Base-by-base conservation (phyloP, 805 yeast species). In the Suhomyces pyralidae region DNA sequence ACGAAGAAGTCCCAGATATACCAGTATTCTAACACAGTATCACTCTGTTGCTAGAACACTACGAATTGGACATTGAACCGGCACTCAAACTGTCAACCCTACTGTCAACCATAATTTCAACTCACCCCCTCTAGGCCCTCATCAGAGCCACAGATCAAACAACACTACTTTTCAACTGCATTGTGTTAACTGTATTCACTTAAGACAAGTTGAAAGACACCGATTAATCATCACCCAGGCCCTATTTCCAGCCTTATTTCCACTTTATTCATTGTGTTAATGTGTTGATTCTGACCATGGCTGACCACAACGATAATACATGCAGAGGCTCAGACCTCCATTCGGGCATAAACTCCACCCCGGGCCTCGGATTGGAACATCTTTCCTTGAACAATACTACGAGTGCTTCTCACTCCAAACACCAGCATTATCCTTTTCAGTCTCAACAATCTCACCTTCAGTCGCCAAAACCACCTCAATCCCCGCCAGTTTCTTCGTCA, bases 391-490 rank as follows among this genome's bases (percentile, higher is more conserved):
- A 19, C 17, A 38, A 9, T 3, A 9, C 17, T 19, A 19, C n/a
- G n/a, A n/a, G n/a, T n/a, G n/a, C 12, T 7, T 28, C 48, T 26
- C 8, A 26, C 4, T 20, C 22, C 22, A 20, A 20, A 20, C 22
- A 20, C 14, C 32, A 17, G 48, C 38, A 42, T 24, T n/a, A 42
- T 8, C 30, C 45, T 5, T 42, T 20, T 12, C 45, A 22, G 14
- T 28, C n/a, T 28, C 32, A 28, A 12, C 32, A 28, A 10, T 26
- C 30, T 8, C 32, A 28, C n/a, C 45, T 15, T 19, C 45, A 15
- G 3, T 40, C 52, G 25, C 48, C 51, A 28, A 51, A 40, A 30
- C 30, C 44, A 3, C 53, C 55, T 9, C 53, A 17, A n/a, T 49
- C 53, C 5, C 53, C 53, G 1, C 51, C 54, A 3, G 17, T 48